Evolutionary conservation across 2,329 filamentous ascomycete genomes (phyloP), one percentile per base, ranked within the genome.

Genomic region (Sodiomyces alkalinus): DNA sequence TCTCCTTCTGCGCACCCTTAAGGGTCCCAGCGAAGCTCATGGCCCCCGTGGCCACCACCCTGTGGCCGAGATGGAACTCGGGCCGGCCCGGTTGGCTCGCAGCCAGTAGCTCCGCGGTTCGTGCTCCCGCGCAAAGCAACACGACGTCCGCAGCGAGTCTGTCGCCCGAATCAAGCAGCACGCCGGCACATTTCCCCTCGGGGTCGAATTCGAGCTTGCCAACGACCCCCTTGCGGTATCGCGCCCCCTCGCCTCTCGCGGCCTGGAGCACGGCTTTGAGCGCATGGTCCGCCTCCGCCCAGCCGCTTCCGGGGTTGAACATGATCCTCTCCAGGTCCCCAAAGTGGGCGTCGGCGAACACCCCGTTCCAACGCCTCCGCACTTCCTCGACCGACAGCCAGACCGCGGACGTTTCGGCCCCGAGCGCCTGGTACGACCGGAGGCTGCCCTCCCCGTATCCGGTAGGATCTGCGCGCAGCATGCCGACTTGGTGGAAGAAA

Each of bases 231-330:
- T 58, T 51, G 10, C 68, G 52, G 33, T 71, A 72, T 39, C 65
- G 58, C 36, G 68, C 68, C 6, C 69, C 70, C 18, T 62, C 45
- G 29, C 62, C 55, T 7, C 72, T 41, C 15, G 56, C 60, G 28
- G 55, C 55, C 33, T 62, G 59, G 6, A 67, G 66, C 10, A 74
- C 60, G 9, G 64, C 65, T 28, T 53, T 49, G 26, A 74, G 47
- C 20, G 63, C 58, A 44, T 70, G 64, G 31, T 67, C 67, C 9
- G 69, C 69, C 28, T 67, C 62, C 12, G 60, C 68, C 57, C 67
- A 74, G 2, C 69, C 69, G 44, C 66, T 69, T 18, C 57, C 62
- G 34, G 62, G 63, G 49, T 74, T 74, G 38, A 64, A 58, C 14
- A 69, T 55, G 12, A 73, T 56, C 37, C 62, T 60, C 34, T 64